Percentiles rank a stretch among this genome's conserved stretches.
These are phyloP conservation scores for Mucor lusitanicus DNA, from an alignment of 371 early-diverging fungal species.

Conservation along the genomic window DNA sequence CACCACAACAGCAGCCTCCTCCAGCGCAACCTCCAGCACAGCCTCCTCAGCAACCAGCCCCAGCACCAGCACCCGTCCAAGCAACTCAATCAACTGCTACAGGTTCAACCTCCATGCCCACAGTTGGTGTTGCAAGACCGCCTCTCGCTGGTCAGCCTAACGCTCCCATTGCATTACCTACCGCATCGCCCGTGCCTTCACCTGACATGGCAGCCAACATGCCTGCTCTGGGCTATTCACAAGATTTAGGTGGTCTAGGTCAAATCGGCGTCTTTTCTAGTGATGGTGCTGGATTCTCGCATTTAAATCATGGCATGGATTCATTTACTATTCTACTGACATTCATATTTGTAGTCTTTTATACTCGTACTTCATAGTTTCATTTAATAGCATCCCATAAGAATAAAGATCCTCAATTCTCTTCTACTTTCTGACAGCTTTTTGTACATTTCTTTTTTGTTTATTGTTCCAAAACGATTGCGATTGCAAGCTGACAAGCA, in stretches of 20 bases:
- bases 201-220: not conserved
- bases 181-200: not conserved
- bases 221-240: not conserved
- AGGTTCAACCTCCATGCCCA: not conserved
- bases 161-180: not conserved
- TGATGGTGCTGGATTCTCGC: not conserved
- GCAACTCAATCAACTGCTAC: not conserved
- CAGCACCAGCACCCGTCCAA: not conserved
- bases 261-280: constrained; percentile 11
- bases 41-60: not conserved
- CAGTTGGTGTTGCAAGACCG: not conserved
- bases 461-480: constrained; percentile 1
- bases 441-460: not conserved
- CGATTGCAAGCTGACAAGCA: not conserved
- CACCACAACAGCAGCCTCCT: not conserved
- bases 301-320: constrained; percentile 4
- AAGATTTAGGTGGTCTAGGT: constrained; percentile 8
- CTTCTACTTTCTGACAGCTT: not conserved
- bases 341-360: constrained; percentile 1
- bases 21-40: not conserved
- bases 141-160: not conserved
- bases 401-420: not conserved
- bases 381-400: not conserved
- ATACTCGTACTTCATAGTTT: not conserved
- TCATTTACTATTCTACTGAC: constrained; percentile 2